Conservation (phyloP, 2,329 filamentous ascomycete genomes). For the Arthrobotrys megalospora region DNA sequence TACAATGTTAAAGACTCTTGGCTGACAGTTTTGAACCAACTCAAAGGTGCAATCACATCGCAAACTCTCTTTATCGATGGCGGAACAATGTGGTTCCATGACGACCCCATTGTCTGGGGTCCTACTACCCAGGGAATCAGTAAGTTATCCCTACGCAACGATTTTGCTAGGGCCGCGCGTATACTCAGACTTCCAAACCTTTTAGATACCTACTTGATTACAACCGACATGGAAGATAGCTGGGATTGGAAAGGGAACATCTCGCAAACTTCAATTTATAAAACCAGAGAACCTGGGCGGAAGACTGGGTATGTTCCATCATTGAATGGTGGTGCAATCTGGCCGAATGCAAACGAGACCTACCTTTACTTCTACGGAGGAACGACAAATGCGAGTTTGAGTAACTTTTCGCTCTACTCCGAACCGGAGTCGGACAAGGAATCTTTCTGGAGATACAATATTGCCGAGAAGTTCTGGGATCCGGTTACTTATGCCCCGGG, state of each 20-base stretch:
- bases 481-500: constrained; percentile 37
- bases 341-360: constrained; percentile 46
- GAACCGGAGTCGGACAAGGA: constrained; percentile 39
- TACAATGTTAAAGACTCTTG: neutral
- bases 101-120: constrained; percentile 54
- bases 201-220: constrained; percentile 52
- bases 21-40: constrained; percentile 7
- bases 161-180: neutral
- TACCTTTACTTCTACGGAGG: constrained; percentile 52
- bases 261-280: constrained; percentile 48
- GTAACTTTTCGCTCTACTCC: constrained; percentile 45
- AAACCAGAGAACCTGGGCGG: constrained; percentile 49
- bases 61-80: constrained; percentile 54
- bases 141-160: constrained; percentile 1
- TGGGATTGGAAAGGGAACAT: constrained; percentile 60
- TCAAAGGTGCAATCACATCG: constrained; percentile 34
- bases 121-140: constrained; percentile 52
- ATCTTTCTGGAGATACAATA: constrained; percentile 55
- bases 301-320: constrained; percentile 51
- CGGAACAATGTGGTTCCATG: constrained; percentile 55
- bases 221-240: constrained; percentile 51
- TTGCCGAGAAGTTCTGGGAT: constrained; percentile 52
- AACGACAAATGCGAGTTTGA: constrained; percentile 51
- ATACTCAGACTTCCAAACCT: neutral
- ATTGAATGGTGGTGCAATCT: constrained; percentile 53